Evolutionary conservation across 192 early-diverging fungal genomes (phyloP).

Genomic region (Linnemannia exigua): DNA sequence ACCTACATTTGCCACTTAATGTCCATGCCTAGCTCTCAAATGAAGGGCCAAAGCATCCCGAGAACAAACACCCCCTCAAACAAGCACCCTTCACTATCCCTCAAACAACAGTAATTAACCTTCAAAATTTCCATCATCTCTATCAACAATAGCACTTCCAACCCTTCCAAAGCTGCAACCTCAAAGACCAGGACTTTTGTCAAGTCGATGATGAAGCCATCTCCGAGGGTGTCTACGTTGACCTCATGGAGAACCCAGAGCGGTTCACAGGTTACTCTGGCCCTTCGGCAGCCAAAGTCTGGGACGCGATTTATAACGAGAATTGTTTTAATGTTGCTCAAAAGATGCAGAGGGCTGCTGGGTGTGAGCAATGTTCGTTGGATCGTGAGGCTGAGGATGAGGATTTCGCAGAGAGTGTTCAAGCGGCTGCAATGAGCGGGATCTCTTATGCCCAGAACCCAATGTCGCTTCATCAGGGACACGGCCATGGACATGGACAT

Average conservation of each 20-base stretch:
- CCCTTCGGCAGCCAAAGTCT: slow-evolving; percentile 87
- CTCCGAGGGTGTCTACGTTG: slow-evolving; percentile 84
- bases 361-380: slow-evolving; percentile 60
- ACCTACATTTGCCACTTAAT: background rate
- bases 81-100: background rate
- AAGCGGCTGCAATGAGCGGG: slow-evolving; percentile 33
- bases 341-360: slow-evolving; percentile 64
- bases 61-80: background rate
- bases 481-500: background rate
- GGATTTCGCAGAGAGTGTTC: slow-evolving; percentile 59
- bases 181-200: slow-evolving; percentile 89
- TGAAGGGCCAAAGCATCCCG: background rate
- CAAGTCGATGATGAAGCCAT: slow-evolving; percentile 85
- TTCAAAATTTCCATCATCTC: background rate
- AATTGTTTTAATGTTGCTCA: slow-evolving; percentile 90
- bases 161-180: slow-evolving; percentile 68
- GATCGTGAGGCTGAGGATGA: slow-evolving; percentile 55
- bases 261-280: slow-evolving; percentile 97
- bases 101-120: slow-evolving; percentile 28
- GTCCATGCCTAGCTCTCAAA: background rate
- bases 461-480: background rate
- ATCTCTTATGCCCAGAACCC: slow-evolving; percentile 27
- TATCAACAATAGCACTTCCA: slow-evolving; percentile 64
- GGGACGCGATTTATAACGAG: slow-evolving; percentile 94
- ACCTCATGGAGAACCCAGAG: slow-evolving; percentile 92